Evolutionary conservation across 352 stramenopile genomes (phyloP).

Genomic region (Phytopythium montanum): DNA sequence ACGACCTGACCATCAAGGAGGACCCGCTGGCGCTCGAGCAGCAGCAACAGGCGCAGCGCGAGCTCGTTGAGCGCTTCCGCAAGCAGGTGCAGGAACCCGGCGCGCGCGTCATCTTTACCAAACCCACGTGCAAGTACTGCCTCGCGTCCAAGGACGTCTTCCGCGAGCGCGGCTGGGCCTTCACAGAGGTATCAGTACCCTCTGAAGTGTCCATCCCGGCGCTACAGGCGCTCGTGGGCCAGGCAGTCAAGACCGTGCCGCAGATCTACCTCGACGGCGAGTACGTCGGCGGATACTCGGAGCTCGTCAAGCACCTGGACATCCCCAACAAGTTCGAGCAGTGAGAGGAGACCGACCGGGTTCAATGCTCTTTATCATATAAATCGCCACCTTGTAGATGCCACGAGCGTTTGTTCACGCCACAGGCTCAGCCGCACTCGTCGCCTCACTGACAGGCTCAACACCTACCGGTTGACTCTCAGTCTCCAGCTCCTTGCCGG

Average conservation of each 20-base stretch:
- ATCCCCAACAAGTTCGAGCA: constrained; percentile 52
- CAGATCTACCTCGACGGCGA: constrained; percentile 77
- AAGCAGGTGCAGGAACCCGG: constrained; percentile 43
- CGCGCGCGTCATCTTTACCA: constrained; percentile 65
- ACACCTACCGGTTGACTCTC: not conserved
- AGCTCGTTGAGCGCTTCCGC: constrained; percentile 11
- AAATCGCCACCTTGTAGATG: constrained; percentile 3
- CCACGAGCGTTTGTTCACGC: not conserved
- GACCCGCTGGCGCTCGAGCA: constrained; percentile 46
- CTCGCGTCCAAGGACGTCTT: constrained; percentile 59
- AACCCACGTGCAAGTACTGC: constrained; percentile 78
- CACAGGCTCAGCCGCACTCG: not conserved
- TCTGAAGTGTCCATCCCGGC: constrained; percentile 47
- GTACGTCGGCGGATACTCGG: constrained; percentile 78
- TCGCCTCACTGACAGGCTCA: not conserved
- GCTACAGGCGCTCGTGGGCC: constrained; percentile 53
- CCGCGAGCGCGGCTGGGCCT: constrained; percentile 47
- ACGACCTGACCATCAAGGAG: constrained; percentile 37
- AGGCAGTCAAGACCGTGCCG: constrained; percentile 65
- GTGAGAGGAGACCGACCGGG: not conserved
- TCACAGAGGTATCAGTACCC: constrained; percentile 62
- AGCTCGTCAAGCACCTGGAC: constrained; percentile 61
- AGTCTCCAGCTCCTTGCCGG: not conserved
- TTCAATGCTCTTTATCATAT: not conserved
- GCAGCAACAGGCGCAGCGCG: constrained; percentile 34